Evolutionary conservation across 2,329 filamentous ascomycete genomes (phyloP), one percentile per base, ranked within the genome.

Genomic region (Aspergillus fischeri): DNA sequence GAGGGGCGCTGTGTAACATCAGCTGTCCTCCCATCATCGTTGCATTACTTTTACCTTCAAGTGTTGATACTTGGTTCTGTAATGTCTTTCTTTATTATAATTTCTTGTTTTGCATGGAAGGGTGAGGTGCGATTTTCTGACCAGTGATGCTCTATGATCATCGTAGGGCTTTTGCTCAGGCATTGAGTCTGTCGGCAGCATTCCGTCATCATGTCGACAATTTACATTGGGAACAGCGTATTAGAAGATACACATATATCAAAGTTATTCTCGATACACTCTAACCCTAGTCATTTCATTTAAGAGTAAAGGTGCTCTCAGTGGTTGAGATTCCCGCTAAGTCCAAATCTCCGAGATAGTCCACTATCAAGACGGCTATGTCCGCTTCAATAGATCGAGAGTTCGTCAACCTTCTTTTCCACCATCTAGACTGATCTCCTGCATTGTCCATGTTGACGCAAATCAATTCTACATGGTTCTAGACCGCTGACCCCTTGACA

Each of bases 401-500:
- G 41, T 44, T 35, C 32, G 4, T 35, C 32, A 35, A 44, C 41
- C 8, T 11, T 11, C 3, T 21, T 21, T 20, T 9, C 41, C 41
- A 21, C 17, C 21, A 14, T 20, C 20, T 44, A 1, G 20, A 20
- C 41, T 9, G 9, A 47, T 14, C 44, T 25, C 9, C 17, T 24
- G 21, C 21, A 47, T 27, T 47, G 24, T 47, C 21, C 21, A 27
- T 5, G 32, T 38, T 38, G 20, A 45, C 42, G 20, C 42, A 45
- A 44, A 45, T 55, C 57, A 51, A 47, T 41, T 41, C 28, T 14
- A 54, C 59, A 49, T 45, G 57, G 63, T 64, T 70, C 69, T 71
- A 70, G 69, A 70, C 67, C 68, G 47, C 32, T 49, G 55, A 57
- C 59, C 51, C 53, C 61, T 58, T 50, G 56, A 59, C 51, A 55